Evolutionary conservation across 257 asterid species (phyloP).

Genomic region (Primulina eburnea): DNA sequence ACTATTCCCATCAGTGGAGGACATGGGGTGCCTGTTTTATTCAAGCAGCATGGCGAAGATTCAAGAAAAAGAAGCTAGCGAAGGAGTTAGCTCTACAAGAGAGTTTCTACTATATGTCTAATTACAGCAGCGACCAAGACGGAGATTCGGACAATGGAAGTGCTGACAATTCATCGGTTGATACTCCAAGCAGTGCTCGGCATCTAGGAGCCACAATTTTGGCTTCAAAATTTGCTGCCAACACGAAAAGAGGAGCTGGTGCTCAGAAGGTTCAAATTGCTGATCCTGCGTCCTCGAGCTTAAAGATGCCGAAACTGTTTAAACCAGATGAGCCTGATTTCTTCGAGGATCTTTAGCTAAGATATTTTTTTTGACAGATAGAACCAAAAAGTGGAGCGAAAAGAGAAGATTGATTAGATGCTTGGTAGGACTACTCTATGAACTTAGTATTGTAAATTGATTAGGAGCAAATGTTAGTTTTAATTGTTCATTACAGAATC

Average conservation of each 20-base stretch:
- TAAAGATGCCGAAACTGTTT: conserved; percentile 72
- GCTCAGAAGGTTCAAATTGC: conserved; percentile 38
- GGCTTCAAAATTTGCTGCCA: conserved; percentile 75
- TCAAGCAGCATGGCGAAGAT: conserved; percentile 83
- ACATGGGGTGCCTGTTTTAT: conserved; percentile 87
- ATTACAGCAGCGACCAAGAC: conserved; percentile 11
- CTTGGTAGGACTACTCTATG: conserved; percentile 16
- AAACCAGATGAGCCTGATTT: conserved; percentile 94
- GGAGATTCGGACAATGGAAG: conserved; percentile 19
- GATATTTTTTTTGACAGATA: not conserved
- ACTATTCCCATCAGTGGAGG: conserved; percentile 91
- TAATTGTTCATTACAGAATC: not conserved
- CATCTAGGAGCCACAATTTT: conserved; percentile 65
- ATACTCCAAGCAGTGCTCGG: conserved; percentile 31
- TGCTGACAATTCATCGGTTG: conserved; percentile 19
- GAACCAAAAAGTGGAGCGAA: not conserved
- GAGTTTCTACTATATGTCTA: conserved; percentile 27
- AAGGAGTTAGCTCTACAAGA: conserved; percentile 57
- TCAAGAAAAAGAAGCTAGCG: conserved; percentile 50
- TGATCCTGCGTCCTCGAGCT: conserved; percentile 58
- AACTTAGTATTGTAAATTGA: conserved; percentile 29
- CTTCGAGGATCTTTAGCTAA: conserved; percentile 45
- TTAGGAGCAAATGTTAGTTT: conserved; percentile 18
- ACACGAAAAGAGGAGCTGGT: conserved; percentile 55
- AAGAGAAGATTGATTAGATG: conserved; percentile 5